A percentile compares a stretch with the other conserved stretches of the same genome.
Evolutionary conservation across 306 rosid species (phyloP).

Genomic region (Cucumis cinereus): DNA sequence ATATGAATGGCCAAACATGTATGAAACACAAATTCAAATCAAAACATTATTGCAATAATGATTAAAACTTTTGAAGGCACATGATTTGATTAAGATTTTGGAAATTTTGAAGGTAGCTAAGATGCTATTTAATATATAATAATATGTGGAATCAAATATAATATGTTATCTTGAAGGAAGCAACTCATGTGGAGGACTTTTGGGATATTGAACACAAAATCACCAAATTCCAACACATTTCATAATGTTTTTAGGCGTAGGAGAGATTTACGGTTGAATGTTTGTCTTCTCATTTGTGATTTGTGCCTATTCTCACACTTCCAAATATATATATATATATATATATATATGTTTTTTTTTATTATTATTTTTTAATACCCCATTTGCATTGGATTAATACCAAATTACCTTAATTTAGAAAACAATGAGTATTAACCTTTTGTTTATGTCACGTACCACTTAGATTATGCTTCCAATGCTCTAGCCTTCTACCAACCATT

Average conservation of each 20-base stretch:
- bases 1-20: too few species aligned
- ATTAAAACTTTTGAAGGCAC: not conserved
- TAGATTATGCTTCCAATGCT: too few species aligned
- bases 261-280: constrained; percentile 9
- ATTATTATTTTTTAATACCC: too few species aligned
- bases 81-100: not conserved
- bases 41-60: not conserved
- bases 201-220: not conserved
- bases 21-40: not conserved
- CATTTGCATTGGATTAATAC: too few species aligned
- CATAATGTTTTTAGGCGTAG: not conserved
- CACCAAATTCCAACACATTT: not conserved
- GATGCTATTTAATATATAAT: not conserved
- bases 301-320: too few species aligned
- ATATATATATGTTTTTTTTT: too few species aligned
- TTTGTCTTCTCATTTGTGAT: not conserved
- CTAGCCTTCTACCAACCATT: too few species aligned
- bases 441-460: too few species aligned
- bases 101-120: not conserved
- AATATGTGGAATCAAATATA: not conserved
- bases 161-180: not conserved
- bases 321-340: too few species aligned
- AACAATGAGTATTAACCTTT: too few species aligned
- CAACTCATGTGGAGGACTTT: not conserved
- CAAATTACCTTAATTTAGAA: too few species aligned